These are phyloP conservation scores for Paraphaeosphaeria minitans DNA, from an alignment of 2,329 filamentous ascomycete genomes.

Conservation along the genomic window DNA sequence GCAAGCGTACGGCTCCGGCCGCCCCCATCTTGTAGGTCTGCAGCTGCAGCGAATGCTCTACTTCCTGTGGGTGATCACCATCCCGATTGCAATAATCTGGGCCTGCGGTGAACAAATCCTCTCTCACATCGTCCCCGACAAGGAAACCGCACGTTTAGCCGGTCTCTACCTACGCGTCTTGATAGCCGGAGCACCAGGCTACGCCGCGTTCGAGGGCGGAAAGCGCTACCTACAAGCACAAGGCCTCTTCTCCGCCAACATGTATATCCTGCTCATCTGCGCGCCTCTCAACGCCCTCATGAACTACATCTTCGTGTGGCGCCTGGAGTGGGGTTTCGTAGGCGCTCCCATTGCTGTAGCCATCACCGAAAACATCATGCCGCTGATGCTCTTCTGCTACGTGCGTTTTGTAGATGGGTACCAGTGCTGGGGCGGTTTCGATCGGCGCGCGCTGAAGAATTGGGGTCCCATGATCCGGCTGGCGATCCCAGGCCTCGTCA, in stretches of 20 bases:
- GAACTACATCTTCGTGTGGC: conserved; percentile 83
- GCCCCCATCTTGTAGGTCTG: conserved; percentile 83
- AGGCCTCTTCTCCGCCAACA: conserved; percentile 80
- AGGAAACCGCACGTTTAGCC: conserved; percentile 71
- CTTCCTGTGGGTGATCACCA: conserved; percentile 73
- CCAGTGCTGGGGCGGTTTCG: conserved; percentile 83
- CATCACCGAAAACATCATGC: conserved; percentile 76
- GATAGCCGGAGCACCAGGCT: conserved; percentile 73
- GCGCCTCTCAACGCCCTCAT: conserved; percentile 80
- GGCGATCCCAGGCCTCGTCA: conserved; percentile 85
- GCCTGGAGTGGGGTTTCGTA: conserved; percentile 61
- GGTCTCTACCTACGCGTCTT: conserved; percentile 75
- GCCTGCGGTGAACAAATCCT: conserved; percentile 69
- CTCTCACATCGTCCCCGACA: conserved; percentile 69
- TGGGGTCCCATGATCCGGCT: conserved; percentile 87
- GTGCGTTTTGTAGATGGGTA: conserved; percentile 72
- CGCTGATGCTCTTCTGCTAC: conserved; percentile 73
- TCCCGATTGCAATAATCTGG: conserved; percentile 77
- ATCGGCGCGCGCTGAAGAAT: conserved; percentile 70
- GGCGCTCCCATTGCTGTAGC: conserved; percentile 80
- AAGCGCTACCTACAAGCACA: conserved; percentile 92
- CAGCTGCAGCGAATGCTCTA: conserved; percentile 82
- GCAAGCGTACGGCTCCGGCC: conserved; percentile 91
- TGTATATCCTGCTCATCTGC: conserved; percentile 81
- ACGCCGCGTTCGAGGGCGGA: conserved; percentile 74